Conservation (phyloP, 768 basidiomycete species). For the Pleurotus pulmonarius region DNA sequence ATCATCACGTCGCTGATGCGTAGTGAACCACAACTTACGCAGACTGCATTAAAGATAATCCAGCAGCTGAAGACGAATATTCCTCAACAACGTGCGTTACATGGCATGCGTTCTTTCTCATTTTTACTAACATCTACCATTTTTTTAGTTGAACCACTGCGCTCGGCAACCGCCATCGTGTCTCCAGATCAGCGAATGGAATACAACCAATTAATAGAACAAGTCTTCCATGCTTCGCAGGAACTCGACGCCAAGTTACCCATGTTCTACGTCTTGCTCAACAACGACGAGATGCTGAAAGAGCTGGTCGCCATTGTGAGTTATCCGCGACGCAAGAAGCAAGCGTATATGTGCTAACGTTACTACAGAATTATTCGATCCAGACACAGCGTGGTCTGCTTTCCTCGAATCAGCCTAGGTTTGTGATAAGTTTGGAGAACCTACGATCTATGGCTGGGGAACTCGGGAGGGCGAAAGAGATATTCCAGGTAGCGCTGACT, state of each 20-base stretch:
- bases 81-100: constrained; percentile 6
- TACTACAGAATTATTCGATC: constrained; percentile 20
- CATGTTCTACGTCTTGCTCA: constrained; percentile 41
- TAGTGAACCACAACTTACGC: constrained; percentile 3
- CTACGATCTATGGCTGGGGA: constrained; percentile 4
- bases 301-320: constrained; percentile 55
- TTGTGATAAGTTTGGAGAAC: constrained; percentile 9
- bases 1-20: not conserved
- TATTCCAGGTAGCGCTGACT: not conserved
- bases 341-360: not conserved
- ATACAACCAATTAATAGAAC: constrained; percentile 48
- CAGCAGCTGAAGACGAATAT: constrained; percentile 9
- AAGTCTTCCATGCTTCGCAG: constrained; percentile 35
- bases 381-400: constrained; percentile 21
- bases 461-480: constrained; percentile 1
- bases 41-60: constrained; percentile 7
- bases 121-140: not conserved
- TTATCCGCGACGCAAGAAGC: constrained; percentile 3
- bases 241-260: constrained; percentile 52
- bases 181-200: constrained; percentile 52
- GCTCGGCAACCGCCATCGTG: constrained; percentile 18
- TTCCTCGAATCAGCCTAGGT: constrained; percentile 14
- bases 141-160: constrained; percentile 1
- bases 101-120: not conserved
- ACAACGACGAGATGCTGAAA: constrained; percentile 44